Conservation (phyloP, 148 eudicot genomes). For the Amaranthus cruentus region DNA sequence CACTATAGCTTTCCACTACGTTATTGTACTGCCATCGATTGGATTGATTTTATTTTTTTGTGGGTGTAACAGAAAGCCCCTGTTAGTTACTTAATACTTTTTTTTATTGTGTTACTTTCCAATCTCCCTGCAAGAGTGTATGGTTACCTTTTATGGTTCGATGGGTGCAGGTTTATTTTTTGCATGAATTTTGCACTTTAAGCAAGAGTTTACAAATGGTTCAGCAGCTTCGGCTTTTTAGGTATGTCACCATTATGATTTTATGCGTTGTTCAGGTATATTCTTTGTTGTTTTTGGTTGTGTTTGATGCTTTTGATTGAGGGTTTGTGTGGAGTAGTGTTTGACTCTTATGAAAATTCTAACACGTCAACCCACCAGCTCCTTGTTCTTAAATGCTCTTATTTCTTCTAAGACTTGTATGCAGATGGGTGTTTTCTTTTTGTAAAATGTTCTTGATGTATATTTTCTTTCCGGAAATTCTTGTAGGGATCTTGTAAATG, state of each 20-base stretch:
- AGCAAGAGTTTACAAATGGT: slow-evolving; percentile 96
- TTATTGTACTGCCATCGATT: too few species aligned
- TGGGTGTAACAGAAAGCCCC: not conserved
- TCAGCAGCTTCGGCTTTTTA: slow-evolving; percentile 79
- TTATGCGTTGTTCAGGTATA: not conserved
- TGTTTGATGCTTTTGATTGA: not conserved
- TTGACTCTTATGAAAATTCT: not conserved
- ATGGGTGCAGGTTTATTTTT: slow-evolving; percentile 54
- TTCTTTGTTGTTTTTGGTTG: not conserved
- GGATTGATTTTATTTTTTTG: too few species aligned
- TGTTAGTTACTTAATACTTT: not conserved
- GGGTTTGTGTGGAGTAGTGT: not conserved
- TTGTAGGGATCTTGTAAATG: slow-evolving; percentile 80
- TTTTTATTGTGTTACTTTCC: not conserved
- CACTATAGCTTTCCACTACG: not conserved
- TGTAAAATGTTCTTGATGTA: slow-evolving; percentile 3
- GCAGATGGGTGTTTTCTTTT: not conserved
- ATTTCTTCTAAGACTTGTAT: not conserved
- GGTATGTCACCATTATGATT: slow-evolving; percentile 37
- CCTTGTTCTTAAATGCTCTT: not conserved
- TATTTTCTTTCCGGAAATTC: slow-evolving; percentile 13
- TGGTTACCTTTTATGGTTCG: not conserved
- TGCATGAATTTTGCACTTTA: slow-evolving; percentile 86
- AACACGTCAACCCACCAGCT: not conserved
- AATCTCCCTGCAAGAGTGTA: not conserved